Conservation (phyloP, 139 green algal genomes). For the Trebouxia sp. region DNA sequence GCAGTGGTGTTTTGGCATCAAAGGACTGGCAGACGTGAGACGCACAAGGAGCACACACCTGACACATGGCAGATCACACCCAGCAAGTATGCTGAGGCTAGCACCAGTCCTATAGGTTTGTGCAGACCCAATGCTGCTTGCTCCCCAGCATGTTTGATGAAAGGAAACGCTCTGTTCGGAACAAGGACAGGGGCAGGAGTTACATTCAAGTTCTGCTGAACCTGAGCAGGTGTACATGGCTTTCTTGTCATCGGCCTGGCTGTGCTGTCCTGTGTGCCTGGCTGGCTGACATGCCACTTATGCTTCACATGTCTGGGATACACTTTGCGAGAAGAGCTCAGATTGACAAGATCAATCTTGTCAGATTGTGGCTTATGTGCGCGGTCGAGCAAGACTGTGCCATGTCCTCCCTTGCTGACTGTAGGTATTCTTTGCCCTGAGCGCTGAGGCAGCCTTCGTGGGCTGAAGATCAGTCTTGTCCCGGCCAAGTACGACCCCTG, state of each 20-base stretch:
- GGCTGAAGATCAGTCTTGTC: neutral
- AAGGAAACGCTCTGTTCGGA: conserved; percentile 10
- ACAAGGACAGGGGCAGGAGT: neutral
- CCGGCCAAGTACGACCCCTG: neutral
- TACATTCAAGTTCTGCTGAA: neutral
- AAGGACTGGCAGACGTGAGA: neutral
- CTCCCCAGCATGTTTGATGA: neutral
- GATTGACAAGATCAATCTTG: neutral
- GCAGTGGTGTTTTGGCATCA: neutral
- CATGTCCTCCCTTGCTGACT: neutral
- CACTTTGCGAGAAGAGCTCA: no score
- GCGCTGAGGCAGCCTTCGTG: no score
- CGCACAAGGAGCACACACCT: conserved; percentile 30
- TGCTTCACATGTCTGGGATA: neutral
- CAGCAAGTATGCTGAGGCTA: conserved; percentile 48
- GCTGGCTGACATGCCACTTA: neutral
- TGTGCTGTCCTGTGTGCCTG: no score
- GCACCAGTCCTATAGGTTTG: conserved; percentile 48
- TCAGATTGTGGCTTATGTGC: neutral
- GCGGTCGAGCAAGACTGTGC: neutral
- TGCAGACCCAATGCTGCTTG: conserved; percentile 26
- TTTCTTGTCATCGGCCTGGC: neutral
- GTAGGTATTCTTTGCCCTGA: neutral
- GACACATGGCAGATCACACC: conserved; percentile 39
- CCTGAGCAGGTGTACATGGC: neutral